phyloP scores from a whole-genome alignment of 1,284 basidiomycete species.

The Puccinia triticina region DNA sequence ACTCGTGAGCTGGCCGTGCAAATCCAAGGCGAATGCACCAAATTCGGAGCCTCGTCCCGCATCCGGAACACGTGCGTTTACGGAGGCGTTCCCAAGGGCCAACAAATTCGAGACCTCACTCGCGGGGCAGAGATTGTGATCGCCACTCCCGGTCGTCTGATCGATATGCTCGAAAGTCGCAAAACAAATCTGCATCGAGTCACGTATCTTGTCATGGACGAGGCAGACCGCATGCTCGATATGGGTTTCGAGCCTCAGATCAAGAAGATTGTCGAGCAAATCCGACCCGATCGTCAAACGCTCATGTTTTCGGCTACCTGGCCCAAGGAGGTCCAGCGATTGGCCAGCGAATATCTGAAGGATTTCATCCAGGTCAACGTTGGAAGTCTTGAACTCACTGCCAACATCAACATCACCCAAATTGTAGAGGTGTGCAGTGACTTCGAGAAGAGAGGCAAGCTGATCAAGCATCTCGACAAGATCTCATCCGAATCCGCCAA shows the following conservation, averaged over 20 bases:
- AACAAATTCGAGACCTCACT: conserved; percentile 94
- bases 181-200: conserved; percentile 95
- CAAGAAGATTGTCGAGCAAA: conserved; percentile 91
- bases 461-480: conserved; percentile 95
- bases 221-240: conserved; percentile 70
- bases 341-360: conserved; percentile 91
- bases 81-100: conserved; percentile 97
- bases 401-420: conserved; percentile 97
- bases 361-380: conserved; percentile 99
- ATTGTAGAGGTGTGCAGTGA: conserved; percentile 95
- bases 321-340: conserved; percentile 98
- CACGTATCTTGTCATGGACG: conserved; percentile 98
- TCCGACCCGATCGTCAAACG: conserved; percentile 60
- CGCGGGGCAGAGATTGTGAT: conserved; percentile 96
- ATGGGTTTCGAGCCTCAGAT: conserved; percentile 97
- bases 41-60: conserved; percentile 94
- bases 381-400: conserved; percentile 95
- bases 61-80: conserved; percentile 98
- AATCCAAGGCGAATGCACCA: conserved; percentile 97
- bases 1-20: conserved; percentile 98
- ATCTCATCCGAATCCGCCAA: conserved; percentile 97
- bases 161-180: conserved; percentile 91
- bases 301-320: conserved; percentile 92
- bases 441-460: conserved; percentile 93
- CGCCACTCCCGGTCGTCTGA: conserved; percentile 84